Conservation (phyloP, 768 basidiomycete species). For the Gymnopilus junonius region DNA sequence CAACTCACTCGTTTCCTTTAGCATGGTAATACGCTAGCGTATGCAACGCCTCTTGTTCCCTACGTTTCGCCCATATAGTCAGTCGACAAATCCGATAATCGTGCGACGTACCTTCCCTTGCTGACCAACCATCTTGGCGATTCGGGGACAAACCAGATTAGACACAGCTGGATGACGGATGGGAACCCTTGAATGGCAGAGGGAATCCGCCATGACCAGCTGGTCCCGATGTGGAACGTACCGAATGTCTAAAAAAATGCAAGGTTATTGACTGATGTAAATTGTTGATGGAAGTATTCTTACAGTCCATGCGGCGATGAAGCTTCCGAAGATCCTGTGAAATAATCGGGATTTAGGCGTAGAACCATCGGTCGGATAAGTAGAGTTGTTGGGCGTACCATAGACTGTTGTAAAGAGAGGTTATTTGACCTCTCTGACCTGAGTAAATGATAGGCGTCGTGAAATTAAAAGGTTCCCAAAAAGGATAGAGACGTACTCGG, state of each 20-base stretch:
- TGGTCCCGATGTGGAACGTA: constrained; percentile 58
- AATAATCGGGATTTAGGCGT: too few relatives aligned
- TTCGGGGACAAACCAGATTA: constrained; percentile 70
- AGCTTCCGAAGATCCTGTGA: constrained; percentile 21
- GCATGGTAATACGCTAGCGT: constrained; percentile 61
- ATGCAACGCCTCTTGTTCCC: constrained; percentile 49
- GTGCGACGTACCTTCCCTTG: constrained; percentile 47
- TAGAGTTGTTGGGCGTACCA: too few relatives aligned
- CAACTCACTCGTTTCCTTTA: constrained; percentile 41
- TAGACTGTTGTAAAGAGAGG: constrained; percentile 28
- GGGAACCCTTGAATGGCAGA: constrained; percentile 65
- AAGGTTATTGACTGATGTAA: background rate
- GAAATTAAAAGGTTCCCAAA: too few relatives aligned
- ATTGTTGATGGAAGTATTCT: background rate
- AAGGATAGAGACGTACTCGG: constrained; percentile 14
- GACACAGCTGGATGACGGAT: constrained; percentile 55
- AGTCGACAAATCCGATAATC: background rate
- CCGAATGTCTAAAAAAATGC: constrained; percentile 54
- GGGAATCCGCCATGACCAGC: constrained; percentile 75
- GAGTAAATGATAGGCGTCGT: too few relatives aligned
- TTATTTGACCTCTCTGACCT: constrained; percentile 25
- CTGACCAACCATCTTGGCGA: constrained; percentile 73
- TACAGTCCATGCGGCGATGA: constrained; percentile 66
- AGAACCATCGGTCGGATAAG: too few relatives aligned
- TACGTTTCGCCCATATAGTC: background rate